Evolutionary conservation across 345 rosid species (phyloP).

Genomic region (Diplotaxis tenuifolia): DNA sequence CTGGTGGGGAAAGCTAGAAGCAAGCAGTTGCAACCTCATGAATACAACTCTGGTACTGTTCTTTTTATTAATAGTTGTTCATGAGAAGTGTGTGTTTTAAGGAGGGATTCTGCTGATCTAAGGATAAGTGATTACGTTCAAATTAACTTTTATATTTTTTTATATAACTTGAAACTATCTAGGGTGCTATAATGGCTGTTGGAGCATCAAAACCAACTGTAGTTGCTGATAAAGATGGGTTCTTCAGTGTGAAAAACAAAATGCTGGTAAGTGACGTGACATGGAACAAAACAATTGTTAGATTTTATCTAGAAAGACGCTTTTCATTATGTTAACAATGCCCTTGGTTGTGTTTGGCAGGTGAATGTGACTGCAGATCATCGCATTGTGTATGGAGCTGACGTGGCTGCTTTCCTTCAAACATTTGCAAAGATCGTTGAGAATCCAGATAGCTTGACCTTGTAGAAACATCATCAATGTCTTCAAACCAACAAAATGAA

Average conservation of each 20-base stretch:
- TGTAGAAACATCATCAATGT: conserved; percentile 42
- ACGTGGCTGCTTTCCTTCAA: conserved; percentile 88
- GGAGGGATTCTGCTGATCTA: neutral
- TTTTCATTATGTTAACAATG: neutral
- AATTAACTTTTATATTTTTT: neutral
- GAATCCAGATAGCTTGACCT: conserved; percentile 80
- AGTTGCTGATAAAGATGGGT: conserved; percentile 82
- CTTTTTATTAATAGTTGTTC: neutral
- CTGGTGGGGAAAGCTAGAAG: conserved; percentile 83
- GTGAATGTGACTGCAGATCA: conserved; percentile 98
- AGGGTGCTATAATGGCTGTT: conserved; percentile 99
- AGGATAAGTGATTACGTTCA: neutral
- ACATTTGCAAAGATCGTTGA: conserved; percentile 87
- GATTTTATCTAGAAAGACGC: neutral
- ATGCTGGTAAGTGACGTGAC: conserved; percentile 64
- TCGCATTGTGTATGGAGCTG: conserved; percentile 87
- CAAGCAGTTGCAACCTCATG: conserved; percentile 92
- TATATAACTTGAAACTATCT: conserved; percentile 25
- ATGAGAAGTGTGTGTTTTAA: conserved; percentile 3
- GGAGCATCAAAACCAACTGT: conserved; percentile 95
- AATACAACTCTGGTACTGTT: conserved; percentile 78
- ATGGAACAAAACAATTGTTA: neutral
- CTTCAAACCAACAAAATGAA: neutral
- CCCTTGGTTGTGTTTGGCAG: conserved; percentile 39
- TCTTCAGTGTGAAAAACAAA: conserved; percentile 81